These are phyloP conservation scores for Tilletiaria anomala DNA, from an alignment of 1,284 basidiomycete species.

Conservation along the genomic window DNA sequence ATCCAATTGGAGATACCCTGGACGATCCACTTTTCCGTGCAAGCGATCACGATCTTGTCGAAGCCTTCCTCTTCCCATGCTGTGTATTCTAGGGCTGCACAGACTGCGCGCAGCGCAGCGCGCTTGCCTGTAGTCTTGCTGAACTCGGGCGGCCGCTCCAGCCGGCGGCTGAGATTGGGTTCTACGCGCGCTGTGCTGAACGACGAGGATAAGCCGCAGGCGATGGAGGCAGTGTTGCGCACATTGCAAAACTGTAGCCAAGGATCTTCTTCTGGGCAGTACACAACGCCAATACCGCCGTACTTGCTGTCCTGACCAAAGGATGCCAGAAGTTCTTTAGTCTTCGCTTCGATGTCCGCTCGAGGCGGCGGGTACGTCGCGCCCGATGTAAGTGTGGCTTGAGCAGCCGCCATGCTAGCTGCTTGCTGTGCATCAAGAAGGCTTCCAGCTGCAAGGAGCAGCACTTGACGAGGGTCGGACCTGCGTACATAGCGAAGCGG, in stretches of 20 bases:
- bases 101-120: constrained; percentile 24
- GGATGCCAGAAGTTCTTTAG: background rate
- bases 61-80: constrained; percentile 35
- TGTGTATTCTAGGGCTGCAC: constrained; percentile 30
- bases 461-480: constrained; percentile 32
- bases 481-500: constrained; percentile 33
- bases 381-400: constrained; percentile 1
- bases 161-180: constrained; percentile 23
- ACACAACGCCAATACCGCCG: constrained; percentile 8
- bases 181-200: constrained; percentile 9
- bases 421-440: background rate
- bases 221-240: too few species aligned
- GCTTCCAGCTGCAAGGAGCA: constrained; percentile 18
- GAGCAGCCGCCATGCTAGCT: constrained; percentile 1
- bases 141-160: constrained; percentile 24
- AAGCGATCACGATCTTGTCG: constrained; percentile 34
- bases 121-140: constrained; percentile 11
- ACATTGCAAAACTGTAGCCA: too few species aligned
- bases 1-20: constrained; percentile 31
- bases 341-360: background rate
- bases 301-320: background rate
- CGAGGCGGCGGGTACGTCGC: too few species aligned
- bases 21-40: constrained; percentile 32
- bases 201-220: background rate
- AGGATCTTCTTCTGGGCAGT: constrained; percentile 3